phyloP scores from a whole-genome alignment of 371 early-diverging fungal species.

The Lichtheimia hyalospora region DNA sequence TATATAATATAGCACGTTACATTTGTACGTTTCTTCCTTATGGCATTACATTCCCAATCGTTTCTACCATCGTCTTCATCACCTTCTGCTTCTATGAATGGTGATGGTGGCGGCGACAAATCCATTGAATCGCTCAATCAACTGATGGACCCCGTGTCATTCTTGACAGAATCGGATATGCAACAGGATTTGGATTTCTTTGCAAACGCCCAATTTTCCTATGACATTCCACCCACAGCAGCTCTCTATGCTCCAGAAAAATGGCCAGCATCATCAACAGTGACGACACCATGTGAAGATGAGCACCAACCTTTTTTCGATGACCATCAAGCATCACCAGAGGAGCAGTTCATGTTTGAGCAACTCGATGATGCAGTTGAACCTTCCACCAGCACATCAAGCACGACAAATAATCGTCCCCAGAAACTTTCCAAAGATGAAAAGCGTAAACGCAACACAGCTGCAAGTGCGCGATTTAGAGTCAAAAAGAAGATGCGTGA shows the following conservation, averaged over 20 bases:
- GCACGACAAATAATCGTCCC: not conserved
- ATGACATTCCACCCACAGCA: conserved; percentile 12
- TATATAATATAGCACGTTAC: not conserved
- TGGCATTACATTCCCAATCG: conserved; percentile 9
- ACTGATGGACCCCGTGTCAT: conserved; percentile 30
- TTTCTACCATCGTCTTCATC: conserved; percentile 1
- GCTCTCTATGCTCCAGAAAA: not conserved
- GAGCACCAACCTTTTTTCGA: too few species aligned
- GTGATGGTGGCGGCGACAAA: not conserved
- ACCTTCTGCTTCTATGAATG: not conserved
- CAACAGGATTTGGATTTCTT: conserved; percentile 39
- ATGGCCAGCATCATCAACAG: too few species aligned
- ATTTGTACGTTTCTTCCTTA: not conserved
- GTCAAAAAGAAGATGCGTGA: conserved; percentile 91
- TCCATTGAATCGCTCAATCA: conserved; percentile 33
- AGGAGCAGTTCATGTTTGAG: not conserved
- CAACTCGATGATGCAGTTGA: not conserved
- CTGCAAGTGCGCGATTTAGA: conserved; percentile 95
- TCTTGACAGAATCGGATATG: conserved; percentile 37
- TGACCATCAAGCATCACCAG: not conserved
- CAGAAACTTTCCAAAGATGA: conserved; percentile 61
- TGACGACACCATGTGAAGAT: too few species aligned
- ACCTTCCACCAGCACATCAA: not conserved
- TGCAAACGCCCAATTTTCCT: conserved; percentile 59
- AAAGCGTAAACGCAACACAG: conserved; percentile 91